A percentile compares a stretch with the other conserved stretches of the same genome.
phyloP scores from a whole-genome alignment of 2,329 filamentous ascomycete species.

The Coniochaeta sp. region DNA sequence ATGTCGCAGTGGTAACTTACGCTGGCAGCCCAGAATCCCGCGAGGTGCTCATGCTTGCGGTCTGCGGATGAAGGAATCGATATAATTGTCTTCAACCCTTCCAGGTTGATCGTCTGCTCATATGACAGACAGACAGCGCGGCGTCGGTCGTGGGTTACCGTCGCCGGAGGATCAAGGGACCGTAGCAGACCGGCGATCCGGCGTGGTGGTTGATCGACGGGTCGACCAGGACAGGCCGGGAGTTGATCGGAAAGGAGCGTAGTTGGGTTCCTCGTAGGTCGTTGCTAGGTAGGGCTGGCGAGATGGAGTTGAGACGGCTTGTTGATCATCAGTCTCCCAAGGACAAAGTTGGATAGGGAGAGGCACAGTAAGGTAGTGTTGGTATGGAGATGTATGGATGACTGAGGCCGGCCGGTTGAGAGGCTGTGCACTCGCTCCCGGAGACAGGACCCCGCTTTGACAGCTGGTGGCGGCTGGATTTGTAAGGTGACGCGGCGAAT shows the following conservation, averaged over 20 bases:
- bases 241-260: neutral
- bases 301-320: neutral
- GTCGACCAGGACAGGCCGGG: neutral
- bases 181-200: neutral
- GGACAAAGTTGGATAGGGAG: neutral
- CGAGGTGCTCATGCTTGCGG: constrained; percentile 34
- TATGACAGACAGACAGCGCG: neutral
- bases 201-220: neutral
- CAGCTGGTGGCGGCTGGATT: constrained; percentile 2
- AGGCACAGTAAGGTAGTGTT: too few species aligned
- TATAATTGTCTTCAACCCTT: constrained; percentile 9
- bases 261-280: neutral
- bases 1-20: constrained; percentile 41
- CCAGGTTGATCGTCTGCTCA: constrained; percentile 6
- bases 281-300: too few species aligned
- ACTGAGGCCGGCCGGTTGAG: neutral
- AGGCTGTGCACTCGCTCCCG: neutral
- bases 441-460: neutral
- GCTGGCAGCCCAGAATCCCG: constrained; percentile 55
- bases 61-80: constrained; percentile 8
- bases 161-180: neutral
- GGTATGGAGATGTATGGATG: too few species aligned
- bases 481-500: neutral
- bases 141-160: neutral
- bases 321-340: too few species aligned